A percentile compares a stretch with the other conserved stretches of the same genome.
phyloP scores from a whole-genome alignment of 305 asterid genomes.

The Coffea humblotiana region DNA sequence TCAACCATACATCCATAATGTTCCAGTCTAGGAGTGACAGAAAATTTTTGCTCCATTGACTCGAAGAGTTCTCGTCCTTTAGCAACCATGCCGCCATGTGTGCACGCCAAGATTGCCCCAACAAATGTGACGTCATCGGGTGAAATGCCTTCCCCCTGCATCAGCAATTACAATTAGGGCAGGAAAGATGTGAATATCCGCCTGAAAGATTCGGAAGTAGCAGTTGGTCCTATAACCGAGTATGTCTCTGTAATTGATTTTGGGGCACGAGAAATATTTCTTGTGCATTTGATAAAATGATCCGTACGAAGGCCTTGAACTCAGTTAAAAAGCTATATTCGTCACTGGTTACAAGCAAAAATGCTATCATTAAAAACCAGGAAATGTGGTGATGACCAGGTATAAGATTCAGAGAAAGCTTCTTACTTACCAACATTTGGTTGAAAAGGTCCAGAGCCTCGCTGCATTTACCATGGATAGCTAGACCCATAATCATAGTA shows the following conservation, averaged over 20 bases:
- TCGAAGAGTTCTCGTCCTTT: conserved; percentile 63
- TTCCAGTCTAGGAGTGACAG: conserved; percentile 61
- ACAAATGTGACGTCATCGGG: conserved; percentile 93
- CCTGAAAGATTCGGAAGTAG: background rate
- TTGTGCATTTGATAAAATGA: too few species aligned
- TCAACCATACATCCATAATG: conserved; percentile 93
- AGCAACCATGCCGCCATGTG: conserved; percentile 76
- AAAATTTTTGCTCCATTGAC: conserved; percentile 46
- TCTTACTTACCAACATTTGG: conserved; percentile 61
- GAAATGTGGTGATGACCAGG: background rate
- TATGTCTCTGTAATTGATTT: background rate
- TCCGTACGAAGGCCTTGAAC: background rate
- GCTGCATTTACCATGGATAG: conserved; percentile 70
- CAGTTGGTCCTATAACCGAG: background rate
- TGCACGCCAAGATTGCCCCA: conserved; percentile 76
- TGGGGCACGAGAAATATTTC: background rate
- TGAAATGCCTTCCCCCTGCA: conserved; percentile 48
- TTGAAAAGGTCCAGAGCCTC: conserved; percentile 60
- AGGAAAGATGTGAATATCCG: conserved; percentile 12
- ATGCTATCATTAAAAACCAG: background rate
- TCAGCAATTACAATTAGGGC: conserved; percentile 16
- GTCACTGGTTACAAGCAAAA: background rate
- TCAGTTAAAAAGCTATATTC: background rate
- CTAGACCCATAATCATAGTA: conserved; percentile 85
- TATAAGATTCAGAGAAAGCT: background rate